Evolutionary conservation across 2,329 filamentous ascomycete genomes (phyloP).

Genomic region (Chrysoporthe austroafricana): DNA sequence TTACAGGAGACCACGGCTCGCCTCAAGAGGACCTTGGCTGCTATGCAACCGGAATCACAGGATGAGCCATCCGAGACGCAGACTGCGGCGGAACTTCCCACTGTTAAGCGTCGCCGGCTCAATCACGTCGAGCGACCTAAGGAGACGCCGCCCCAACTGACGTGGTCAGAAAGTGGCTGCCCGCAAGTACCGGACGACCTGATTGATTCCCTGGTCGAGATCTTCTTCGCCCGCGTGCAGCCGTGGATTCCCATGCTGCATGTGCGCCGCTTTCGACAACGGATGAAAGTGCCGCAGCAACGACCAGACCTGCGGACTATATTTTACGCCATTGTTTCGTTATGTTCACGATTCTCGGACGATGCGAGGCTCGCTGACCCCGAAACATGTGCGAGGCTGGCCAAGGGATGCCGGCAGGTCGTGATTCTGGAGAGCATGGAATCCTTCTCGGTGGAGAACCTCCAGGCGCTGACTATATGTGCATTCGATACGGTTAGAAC

Average conservation of each 20-base stretch:
- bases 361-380: slow-evolving; percentile 34
- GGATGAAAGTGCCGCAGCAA: slow-evolving; percentile 31
- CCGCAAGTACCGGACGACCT: slow-evolving; percentile 36
- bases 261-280: slow-evolving; percentile 35
- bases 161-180: not conserved
- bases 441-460: slow-evolving; percentile 40
- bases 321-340: slow-evolving; percentile 41
- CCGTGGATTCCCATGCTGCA: slow-evolving; percentile 46
- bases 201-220: slow-evolving; percentile 39
- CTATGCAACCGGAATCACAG: not conserved
- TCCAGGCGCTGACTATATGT: slow-evolving; percentile 42
- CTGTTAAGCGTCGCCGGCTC: not conserved
- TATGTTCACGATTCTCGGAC: slow-evolving; percentile 36
- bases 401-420: slow-evolving; percentile 37
- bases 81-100: not conserved
- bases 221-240: slow-evolving; percentile 43
- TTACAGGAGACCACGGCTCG: not conserved
- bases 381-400: slow-evolving; percentile 25
- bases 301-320: slow-evolving; percentile 36
- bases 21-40: not conserved
- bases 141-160: not conserved
- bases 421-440: slow-evolving; percentile 42
- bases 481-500: slow-evolving; percentile 37
- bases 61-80: not conserved
- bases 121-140: not conserved